Base-by-base conservation (phyloP, 2,329 filamentous ascomycete genomes). In the Neofusicoccum laricinum region DNA sequence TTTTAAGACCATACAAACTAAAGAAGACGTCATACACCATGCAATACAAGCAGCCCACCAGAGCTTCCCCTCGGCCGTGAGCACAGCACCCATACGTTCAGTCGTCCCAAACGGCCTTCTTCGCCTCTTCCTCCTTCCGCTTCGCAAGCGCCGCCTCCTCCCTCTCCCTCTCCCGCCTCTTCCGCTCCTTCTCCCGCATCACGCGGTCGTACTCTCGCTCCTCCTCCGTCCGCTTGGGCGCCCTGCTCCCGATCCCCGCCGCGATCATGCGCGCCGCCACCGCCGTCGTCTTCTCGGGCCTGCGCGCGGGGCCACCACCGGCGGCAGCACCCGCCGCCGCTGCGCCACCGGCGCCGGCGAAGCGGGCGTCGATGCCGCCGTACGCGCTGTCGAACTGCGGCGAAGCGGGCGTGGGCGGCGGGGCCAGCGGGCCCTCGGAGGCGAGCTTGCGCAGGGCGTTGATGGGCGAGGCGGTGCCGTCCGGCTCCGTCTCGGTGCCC, bases 271-370 rank as follows among this genome's bases (percentile, higher is more conserved):
- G 84, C 67, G 90, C 86, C 4, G 95, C 95, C 43, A 96, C 92
- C 0, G 93, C 92, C 66, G 96, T 96, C 67, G 93, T 96, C 82
- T 97, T 99, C 78, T 97, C 93, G 0, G 93, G 94, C 43, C 91
- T 81, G 70, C 70, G 70, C 14, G 71, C 72, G 34, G 71, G 68
- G 15, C 43, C 38, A 55, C 49, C 15, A 34, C 46, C 5, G 25
- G 65, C 63, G 38, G 66, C 72, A 64, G 69, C 75, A 65, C 25
- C 50, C 21, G 64, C 69, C 38, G 61, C 68, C 41, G 46, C 66
- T 57, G 53, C 63, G 15, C 25, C 30, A 6, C 25, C 25, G 19
- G 43, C 36, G 21, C 17, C 41, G n/a, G 50, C 41, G 21, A 50
- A 48, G 43, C 51, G 48, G 10, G 62, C 62, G 43, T 64, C 50